phyloP scores from a whole-genome alignment of 2,329 filamentous ascomycete genomes.

The Rosellinia necatrix region DNA sequence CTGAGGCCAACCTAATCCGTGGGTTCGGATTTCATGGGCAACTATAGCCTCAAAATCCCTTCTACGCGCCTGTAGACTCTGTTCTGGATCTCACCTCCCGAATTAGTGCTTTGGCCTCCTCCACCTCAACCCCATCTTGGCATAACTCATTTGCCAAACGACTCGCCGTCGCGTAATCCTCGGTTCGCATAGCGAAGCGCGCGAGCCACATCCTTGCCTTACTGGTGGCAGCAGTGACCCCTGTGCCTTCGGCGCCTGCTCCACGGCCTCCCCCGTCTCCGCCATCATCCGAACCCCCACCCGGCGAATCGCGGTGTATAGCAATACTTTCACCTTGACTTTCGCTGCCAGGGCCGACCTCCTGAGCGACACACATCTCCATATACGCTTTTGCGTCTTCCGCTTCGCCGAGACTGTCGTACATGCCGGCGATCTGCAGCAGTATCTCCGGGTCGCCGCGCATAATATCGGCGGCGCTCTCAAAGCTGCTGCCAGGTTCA shows the following conservation, averaged over 20 bases:
- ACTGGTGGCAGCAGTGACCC: conserved; percentile 88
- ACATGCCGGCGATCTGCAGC: conserved; percentile 86
- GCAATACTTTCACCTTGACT: conserved; percentile 55
- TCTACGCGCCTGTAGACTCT: conserved; percentile 48
- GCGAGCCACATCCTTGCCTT: conserved; percentile 95
- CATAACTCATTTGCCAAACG: conserved; percentile 88
- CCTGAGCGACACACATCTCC: conserved; percentile 92
- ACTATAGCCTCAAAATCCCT: neutral
- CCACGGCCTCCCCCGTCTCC: conserved; percentile 42
- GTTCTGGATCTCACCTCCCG: conserved; percentile 81
- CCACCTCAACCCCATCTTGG: conserved; percentile 93
- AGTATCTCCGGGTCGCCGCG: conserved; percentile 82
- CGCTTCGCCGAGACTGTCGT: conserved; percentile 77
- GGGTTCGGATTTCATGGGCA: too few relatives aligned
- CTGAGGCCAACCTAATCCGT: too few relatives aligned
- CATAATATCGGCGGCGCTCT: conserved; percentile 52
- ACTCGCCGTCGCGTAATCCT: conserved; percentile 77
- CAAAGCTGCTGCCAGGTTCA: conserved; percentile 64
- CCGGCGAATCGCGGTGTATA: conserved; percentile 60
- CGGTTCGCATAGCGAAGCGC: conserved; percentile 73
- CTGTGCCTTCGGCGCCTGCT: conserved; percentile 60
- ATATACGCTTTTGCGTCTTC: conserved; percentile 89
- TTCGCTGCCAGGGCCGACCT: conserved; percentile 65
- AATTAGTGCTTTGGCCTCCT: conserved; percentile 93
- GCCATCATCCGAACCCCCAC: conserved; percentile 45